phyloP scores from a whole-genome alignment of 2,329 filamentous ascomycete species.

The Xylariales sp. region DNA sequence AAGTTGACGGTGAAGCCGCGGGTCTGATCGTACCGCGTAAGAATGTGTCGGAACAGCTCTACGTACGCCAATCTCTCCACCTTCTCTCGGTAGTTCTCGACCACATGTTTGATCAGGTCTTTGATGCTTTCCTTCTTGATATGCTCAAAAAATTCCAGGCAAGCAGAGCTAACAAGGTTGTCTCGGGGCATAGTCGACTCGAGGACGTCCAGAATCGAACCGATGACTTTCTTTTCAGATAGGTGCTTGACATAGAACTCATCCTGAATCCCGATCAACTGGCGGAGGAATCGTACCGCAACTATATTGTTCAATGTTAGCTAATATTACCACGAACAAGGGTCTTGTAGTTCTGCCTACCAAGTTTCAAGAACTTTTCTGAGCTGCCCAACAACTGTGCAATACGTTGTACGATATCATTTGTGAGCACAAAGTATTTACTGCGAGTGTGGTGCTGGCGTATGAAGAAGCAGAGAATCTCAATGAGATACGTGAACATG shows the following conservation, averaged over 20 bases:
- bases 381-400: constrained; percentile 76
- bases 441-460: constrained; percentile 82
- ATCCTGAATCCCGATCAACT: constrained; percentile 78
- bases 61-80: constrained; percentile 75
- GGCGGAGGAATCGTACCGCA: constrained; percentile 90
- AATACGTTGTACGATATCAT: constrained; percentile 74
- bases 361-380: constrained; percentile 89
- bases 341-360: constrained; percentile 35
- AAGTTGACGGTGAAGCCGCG: constrained; percentile 61
- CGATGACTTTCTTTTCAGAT: constrained; percentile 74
- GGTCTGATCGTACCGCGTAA: constrained; percentile 75
- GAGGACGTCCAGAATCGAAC: constrained; percentile 79
- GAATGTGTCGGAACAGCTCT: constrained; percentile 74
- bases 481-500: constrained; percentile 86
- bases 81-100: constrained; percentile 77
- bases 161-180: constrained; percentile 90
- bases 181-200: constrained; percentile 84
- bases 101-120: constrained; percentile 75
- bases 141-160: constrained; percentile 88
- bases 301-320: constrained; percentile 40
- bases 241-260: constrained; percentile 88
- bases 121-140: constrained; percentile 81
- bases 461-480: constrained; percentile 91
- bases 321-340: not conserved
- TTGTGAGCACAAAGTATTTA: constrained; percentile 80